Percentiles rank a stretch among this genome's conserved stretches.
These are phyloP conservation scores for Pichia sp. DNA, from an alignment of 1,139 yeast species.

Conservation along the genomic window DNA sequence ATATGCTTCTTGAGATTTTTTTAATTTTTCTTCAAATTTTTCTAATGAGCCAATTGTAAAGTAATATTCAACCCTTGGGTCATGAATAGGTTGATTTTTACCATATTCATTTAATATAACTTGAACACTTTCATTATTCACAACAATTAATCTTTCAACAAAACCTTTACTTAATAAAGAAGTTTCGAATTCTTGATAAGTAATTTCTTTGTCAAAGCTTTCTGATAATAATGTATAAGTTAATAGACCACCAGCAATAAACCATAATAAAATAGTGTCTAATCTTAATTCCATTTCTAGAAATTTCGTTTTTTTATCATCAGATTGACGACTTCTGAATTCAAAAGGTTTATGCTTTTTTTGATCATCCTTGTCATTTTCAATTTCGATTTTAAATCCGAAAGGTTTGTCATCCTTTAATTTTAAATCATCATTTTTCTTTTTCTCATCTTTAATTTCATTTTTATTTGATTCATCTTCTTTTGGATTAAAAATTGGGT, in stretches of 20 bases:
- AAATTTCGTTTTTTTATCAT: slow-evolving; percentile 12
- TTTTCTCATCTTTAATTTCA: background rate
- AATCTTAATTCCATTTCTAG: slow-evolving; percentile 19
- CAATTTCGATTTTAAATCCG: slow-evolving; percentile 16
- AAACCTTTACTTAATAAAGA: slow-evolving; percentile 57
- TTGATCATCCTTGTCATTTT: slow-evolving; percentile 8
- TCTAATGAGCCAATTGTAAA: slow-evolving; percentile 73
- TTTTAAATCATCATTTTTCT: slow-evolving; percentile 1
- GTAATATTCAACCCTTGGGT: slow-evolving; percentile 39
- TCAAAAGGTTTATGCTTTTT: slow-evolving; percentile 14
- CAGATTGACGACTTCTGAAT: slow-evolving; percentile 16
- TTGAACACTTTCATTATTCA: slow-evolving; percentile 58
- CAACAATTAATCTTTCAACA: slow-evolving; percentile 60
- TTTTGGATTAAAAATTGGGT: slow-evolving; percentile 15
- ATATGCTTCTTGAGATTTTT: slow-evolving; percentile 53
- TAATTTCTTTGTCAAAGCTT: slow-evolving; percentile 38
- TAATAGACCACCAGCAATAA: slow-evolving; percentile 18
- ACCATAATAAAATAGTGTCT: slow-evolving; percentile 22
- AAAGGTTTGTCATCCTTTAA: slow-evolving; percentile 10
- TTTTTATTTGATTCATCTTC: slow-evolving; percentile 5
- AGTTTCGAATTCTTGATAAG: slow-evolving; percentile 73
- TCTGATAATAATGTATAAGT: slow-evolving; percentile 19
- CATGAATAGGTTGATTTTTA: slow-evolving; percentile 26
- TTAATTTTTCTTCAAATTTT: slow-evolving; percentile 63
- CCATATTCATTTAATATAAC: slow-evolving; percentile 62